Base-by-base conservation (phyloP, 352 stramenopile species). In the Pythium myriotylum region DNA sequence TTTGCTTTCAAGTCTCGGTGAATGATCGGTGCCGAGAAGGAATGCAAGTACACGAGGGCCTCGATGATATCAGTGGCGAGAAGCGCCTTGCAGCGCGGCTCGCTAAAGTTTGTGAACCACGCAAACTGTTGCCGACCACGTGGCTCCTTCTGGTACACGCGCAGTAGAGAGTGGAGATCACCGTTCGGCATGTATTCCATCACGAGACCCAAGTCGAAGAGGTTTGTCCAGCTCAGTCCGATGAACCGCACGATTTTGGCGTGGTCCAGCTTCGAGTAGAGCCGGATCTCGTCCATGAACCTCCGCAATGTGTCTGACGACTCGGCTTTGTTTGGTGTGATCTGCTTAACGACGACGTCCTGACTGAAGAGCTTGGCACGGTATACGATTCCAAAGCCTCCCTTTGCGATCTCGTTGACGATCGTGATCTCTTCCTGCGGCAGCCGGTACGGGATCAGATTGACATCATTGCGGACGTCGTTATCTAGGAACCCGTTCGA, bases 221-320 rank as follows among this genome's bases (percentile, higher is more conserved):
- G 62, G 4, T 55, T 79, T 9, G 68, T 81, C 79, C 76, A 88
- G 3, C 72, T 58, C 12, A 88, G 46, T 0, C 79, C 79, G 8
- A 86, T 62, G 41, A 88, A 84, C 3, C 48, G 61, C 6, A 84
- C 70, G 43, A 88, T 83, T 40, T 79, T 77, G 22, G 67, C 69
- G 51, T 88, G 79, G 2, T 86, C 69, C 16, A 88, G 62, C 32
- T 70, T 72, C 3, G 79, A 75, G 42, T 64, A 87, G n/a, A 92
- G 52, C 2, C 83, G 80, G 57, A 92, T 90, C 56, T 90, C 80
- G 35, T 86, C 65, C 79, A 88, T 72, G 39, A 88, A 88, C 29
- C 62, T 62, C 46, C 42, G 42, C n/a, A 80, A 27, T 33, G 66
- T 49, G 9, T 58, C 43, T 4, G 54, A 73, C 3, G 55, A 61